Base-by-base conservation (phyloP, 2,329 filamentous ascomycete genomes). In the Chalara sp. region DNA sequence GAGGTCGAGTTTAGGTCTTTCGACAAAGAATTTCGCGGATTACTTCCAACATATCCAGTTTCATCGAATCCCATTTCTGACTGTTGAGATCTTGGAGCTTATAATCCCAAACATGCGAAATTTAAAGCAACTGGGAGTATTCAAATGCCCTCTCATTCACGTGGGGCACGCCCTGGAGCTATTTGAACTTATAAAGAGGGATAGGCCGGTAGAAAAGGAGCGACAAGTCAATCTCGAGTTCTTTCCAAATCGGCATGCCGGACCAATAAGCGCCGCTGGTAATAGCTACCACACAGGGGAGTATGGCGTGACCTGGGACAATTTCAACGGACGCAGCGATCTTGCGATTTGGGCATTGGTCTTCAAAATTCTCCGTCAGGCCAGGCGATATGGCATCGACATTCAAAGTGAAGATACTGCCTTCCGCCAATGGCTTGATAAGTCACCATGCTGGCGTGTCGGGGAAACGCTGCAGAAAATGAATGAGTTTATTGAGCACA, bases 261-360 rank as follows among this genome's bases (percentile, higher is more conserved):
- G 61, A 2, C 56, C 60, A 2, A 33, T 44, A 5, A 30, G 49
- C 5, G 29, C 29, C 6, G 29, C 46, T 6, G 48, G 44, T 5
- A 47, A 44, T 12, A 5, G 30, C 5, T 56, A 46, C 28, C 32
- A 21, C 4, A 40, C 44, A 11, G 57, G 58, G 1, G 40, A 48
- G 2, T 64, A 61, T 50, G 62, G 60, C 10, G 58, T 54, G 4
- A 56, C 57, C 4, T 65, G 63, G 63, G 59, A 65, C 39, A 62
- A 63, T 43, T 53, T 44, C 32, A 53, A 58, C 5, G 45, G 44
- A 2, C 50, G 57, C 33, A 53, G 49, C 7, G 35, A 49, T 30
- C 44, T 58, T 5, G 58, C 54, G 1, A 60, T 62, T 8, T 65
- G 63, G 63, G 47, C 50, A 7, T 33, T 63, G 2, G 50, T 60